Base-by-base conservation (phyloP, 2,329 filamentous ascomycete genomes). In the Pleoardoris graminearum region DNA sequence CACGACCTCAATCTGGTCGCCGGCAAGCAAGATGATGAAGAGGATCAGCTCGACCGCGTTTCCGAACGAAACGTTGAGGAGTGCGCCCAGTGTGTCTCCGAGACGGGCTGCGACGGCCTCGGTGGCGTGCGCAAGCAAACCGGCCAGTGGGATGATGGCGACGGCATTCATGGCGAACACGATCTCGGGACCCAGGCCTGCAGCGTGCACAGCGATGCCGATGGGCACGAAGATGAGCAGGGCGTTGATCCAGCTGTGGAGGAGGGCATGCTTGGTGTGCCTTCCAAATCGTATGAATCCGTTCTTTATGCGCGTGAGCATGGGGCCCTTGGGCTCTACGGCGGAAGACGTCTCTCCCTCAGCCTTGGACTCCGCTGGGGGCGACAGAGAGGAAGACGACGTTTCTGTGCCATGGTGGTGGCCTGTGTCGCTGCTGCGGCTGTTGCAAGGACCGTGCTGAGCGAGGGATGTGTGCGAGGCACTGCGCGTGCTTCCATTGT, bases 1-100 rank as follows among this genome's bases (percentile, higher is more conserved):
- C 21, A 96, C 92, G 61, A 96, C 93, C 54, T 89, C 86, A 55
- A 96, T 94, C 77, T 96, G 85, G 73, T 90, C 80, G 80, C 85
- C 54, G 21, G 63, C 72, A 48, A 77, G 71, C 56, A 67, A 39
- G 55, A 76, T 73, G 49, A 71, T 72, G 63, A 80, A 81, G 59
- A 81, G 75, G 63, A 81, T 81, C 43, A 81, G 63, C 64, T 81
- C 78, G 37, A 81, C 78, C 16, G 78, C 78, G 53, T 81, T 81
- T 57, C 79, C 79, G 53, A 81, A 81, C 2, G 78, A 78, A 8
- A 80, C 78, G 49, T 81, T 81, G 51, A 81, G 74, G 56, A 81
- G 58, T 30, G 78, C 78, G 53, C 78, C 79, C 10, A 78, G 64
- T 1, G 77, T 78, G 56, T 80, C 78, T 56, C 78, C 79, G 33